Conservation (phyloP, 2,329 filamentous ascomycete species). For the Phaeosphaeriaceae sp. region DNA sequence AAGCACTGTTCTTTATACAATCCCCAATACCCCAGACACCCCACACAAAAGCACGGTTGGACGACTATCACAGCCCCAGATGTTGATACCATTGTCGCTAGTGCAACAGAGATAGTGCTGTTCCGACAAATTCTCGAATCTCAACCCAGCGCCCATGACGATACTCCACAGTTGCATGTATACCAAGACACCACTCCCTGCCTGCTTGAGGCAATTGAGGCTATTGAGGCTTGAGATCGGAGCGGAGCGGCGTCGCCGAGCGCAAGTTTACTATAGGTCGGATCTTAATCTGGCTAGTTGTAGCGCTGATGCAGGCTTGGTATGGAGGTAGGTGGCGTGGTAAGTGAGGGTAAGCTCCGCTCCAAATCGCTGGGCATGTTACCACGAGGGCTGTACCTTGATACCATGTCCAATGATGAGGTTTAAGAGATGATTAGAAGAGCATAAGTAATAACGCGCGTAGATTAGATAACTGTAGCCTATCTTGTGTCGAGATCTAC, state of each 20-base stretch:
- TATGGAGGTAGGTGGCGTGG: conserved; percentile 17
- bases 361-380: conserved; percentile 19
- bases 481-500: background rate
- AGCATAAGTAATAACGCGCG: background rate
- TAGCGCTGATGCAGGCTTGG: conserved; percentile 5
- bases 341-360: conserved; percentile 12
- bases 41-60: background rate
- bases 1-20: conserved; percentile 28
- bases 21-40: background rate
- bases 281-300: conserved; percentile 11
- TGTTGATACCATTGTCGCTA: no score
- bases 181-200: no score
- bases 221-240: conserved; percentile 12
- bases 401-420: background rate
- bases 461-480: background rate
- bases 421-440: background rate
- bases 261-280: conserved; percentile 9
- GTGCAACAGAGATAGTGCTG: conserved; percentile 2
- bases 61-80: conserved; percentile 4
- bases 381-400: background rate
- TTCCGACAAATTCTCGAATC: conserved; percentile 21
- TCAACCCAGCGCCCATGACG: background rate
- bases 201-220: conserved; percentile 24
- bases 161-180: conserved; percentile 19
- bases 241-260: conserved; percentile 17